phyloP scores from a whole-genome alignment of 202 grass and related monocot genomes.

The Brachypodium distachyon region DNA sequence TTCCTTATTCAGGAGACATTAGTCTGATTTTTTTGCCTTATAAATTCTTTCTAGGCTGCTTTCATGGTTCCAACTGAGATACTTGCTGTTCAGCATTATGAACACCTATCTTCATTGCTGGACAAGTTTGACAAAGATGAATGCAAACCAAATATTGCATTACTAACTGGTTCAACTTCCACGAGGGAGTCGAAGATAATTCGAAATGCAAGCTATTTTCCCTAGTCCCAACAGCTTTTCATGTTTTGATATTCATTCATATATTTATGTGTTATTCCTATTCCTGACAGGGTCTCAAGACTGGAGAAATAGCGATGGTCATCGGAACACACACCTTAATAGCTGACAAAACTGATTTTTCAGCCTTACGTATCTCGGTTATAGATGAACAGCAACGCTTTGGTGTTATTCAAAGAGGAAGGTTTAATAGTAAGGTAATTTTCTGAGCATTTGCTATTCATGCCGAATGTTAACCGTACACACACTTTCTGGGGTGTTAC shows the following conservation, averaged over 20 bases:
- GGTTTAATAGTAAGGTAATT: constrained; percentile 82
- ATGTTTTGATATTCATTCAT: constrained; percentile 4
- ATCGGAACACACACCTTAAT: constrained; percentile 93
- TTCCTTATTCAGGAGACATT: constrained; percentile 13
- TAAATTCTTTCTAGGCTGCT: constrained; percentile 58
- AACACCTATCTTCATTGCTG: constrained; percentile 66
- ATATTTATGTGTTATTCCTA: constrained; percentile 10
- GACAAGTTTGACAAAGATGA: constrained; percentile 56
- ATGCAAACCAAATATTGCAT: constrained; percentile 66
- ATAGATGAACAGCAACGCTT: constrained; percentile 91
- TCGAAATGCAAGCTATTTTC: constrained; percentile 47
- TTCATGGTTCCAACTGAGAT: constrained; percentile 95
- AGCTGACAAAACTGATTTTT: constrained; percentile 72
- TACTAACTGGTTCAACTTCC: constrained; percentile 90
- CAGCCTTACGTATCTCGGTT: constrained; percentile 60
- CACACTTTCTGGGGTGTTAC: neutral
- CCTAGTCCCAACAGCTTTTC: constrained; percentile 19
- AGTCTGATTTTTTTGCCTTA: constrained; percentile 14
- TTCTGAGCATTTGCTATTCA: neutral
- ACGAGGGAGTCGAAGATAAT: constrained; percentile 61
- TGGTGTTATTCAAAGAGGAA: constrained; percentile 81
- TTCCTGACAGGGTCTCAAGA: constrained; percentile 56
- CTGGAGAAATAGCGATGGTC: constrained; percentile 81
- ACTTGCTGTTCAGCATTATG: constrained; percentile 81
- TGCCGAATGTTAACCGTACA: constrained; percentile 8